Percentiles rank a stretch among this genome's conserved stretches.
Evolutionary conservation across 2,329 filamentous ascomycete species (phyloP).

Genomic region (Epichloe baconii): DNA sequence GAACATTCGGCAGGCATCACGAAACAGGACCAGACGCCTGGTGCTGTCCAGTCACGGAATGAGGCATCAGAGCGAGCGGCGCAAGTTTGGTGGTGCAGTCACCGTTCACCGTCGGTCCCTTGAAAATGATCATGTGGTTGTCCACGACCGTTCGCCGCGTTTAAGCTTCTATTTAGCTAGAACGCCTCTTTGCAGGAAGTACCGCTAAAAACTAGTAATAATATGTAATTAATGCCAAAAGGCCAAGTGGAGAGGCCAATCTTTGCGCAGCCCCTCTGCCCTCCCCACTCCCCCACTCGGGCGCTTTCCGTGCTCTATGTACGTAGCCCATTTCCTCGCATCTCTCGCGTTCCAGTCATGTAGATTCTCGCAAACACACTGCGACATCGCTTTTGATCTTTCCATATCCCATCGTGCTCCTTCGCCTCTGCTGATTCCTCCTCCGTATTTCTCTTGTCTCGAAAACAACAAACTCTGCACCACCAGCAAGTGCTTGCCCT

Average conservation of each 20-base stretch:
- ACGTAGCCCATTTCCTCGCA: not conserved
- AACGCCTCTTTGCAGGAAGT: too few relatives aligned
- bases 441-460: not conserved
- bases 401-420: not conserved
- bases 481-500: too few relatives aligned
- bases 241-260: not conserved
- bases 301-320: not conserved
- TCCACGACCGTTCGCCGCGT: not conserved
- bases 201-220: too few relatives aligned
- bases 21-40: too few relatives aligned
- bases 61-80: too few relatives aligned
- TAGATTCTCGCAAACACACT: not conserved
- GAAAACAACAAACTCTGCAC: not conserved
- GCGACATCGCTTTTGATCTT: not conserved
- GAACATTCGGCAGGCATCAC: too few relatives aligned
- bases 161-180: slow-evolving; percentile 9
- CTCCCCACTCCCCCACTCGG: not conserved
- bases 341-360: not conserved
- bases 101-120: too few relatives aligned
- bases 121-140: slow-evolving; percentile 6
- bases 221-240: too few relatives aligned
- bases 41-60: too few relatives aligned
- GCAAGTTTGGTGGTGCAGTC: too few relatives aligned
- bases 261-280: not conserved
- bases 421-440: not conserved